Evolutionary conservation across 805 yeast species (phyloP).

Genomic region (Kregervanrija pseudodelftensis): DNA sequence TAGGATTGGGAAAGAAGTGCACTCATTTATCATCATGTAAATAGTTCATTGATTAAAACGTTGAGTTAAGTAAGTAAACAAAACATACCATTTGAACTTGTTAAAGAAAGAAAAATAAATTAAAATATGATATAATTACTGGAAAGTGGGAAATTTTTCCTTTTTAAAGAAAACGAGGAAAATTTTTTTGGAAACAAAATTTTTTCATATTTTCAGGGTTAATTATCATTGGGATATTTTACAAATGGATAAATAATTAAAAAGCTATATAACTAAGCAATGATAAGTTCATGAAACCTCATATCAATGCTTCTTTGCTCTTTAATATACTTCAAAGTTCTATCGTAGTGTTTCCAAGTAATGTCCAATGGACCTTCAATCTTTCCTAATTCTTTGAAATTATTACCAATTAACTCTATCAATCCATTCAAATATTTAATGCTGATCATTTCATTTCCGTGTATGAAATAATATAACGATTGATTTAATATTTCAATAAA

Average conservation of each 20-base stretch:
- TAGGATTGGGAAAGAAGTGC: constrained; percentile 86
- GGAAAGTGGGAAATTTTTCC: constrained; percentile 1
- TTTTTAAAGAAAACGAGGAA: background rate
- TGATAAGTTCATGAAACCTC: constrained; percentile 35
- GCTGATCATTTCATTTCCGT: constrained; percentile 66
- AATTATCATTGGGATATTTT: background rate
- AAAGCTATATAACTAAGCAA: background rate
- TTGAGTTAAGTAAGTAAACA: background rate
- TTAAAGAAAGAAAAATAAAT: background rate
- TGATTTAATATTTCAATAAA: constrained; percentile 87
- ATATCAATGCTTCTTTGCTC: constrained; percentile 66
- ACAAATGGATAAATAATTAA: background rate
- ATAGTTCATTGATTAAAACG: constrained; percentile 4
- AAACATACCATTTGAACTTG: background rate
- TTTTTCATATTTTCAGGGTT: constrained; percentile 1
- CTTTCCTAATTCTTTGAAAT: constrained; percentile 34
- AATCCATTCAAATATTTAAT: constrained; percentile 76
- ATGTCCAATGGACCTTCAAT: constrained; percentile 22
- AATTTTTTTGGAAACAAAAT: constrained; percentile 1
- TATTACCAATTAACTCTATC: constrained; percentile 71
- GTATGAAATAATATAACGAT: constrained; percentile 78
- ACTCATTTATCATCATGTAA: constrained; percentile 35
- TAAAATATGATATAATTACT: background rate
- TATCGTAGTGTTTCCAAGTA: constrained; percentile 51
- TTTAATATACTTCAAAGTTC: constrained; percentile 65